phyloP scores from a whole-genome alignment of 805 yeast species.

The Brettanomyces bruxellensis region DNA sequence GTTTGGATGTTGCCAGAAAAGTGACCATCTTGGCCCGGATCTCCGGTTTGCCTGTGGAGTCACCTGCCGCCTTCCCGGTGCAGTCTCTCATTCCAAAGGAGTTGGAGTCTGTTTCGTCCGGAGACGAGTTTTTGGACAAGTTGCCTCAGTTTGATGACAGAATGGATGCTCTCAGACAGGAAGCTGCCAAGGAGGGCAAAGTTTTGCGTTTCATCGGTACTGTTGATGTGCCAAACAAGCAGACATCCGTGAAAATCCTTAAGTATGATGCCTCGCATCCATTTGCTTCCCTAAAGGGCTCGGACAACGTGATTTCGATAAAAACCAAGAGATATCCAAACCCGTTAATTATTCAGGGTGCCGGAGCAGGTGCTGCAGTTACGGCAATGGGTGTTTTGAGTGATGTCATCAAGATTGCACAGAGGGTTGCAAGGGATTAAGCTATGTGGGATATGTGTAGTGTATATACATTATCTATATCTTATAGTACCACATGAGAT shows the following conservation, averaged over 20 bases:
- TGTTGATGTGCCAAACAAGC: slow-evolving; percentile 64
- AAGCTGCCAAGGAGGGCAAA: slow-evolving; percentile 74
- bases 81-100: slow-evolving; percentile 87
- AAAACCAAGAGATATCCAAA: slow-evolving; percentile 85
- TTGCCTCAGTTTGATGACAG: slow-evolving; percentile 80
- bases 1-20: slow-evolving; percentile 97
- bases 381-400: slow-evolving; percentile 82
- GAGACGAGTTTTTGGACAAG: slow-evolving; percentile 68
- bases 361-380: slow-evolving; percentile 77
- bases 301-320: slow-evolving; percentile 91
- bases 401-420: slow-evolving; percentile 86
- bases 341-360: slow-evolving; percentile 95
- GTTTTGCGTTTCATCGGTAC: slow-evolving; percentile 92
- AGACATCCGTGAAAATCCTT: slow-evolving; percentile 79
- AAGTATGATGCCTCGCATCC: slow-evolving; percentile 88
- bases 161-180: slow-evolving; percentile 65
- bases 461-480: no score
- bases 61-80: slow-evolving; percentile 90
- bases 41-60: slow-evolving; percentile 74
- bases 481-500: no score
- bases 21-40: slow-evolving; percentile 93
- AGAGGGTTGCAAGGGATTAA: slow-evolving; percentile 47
- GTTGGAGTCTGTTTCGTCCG: slow-evolving; percentile 64
- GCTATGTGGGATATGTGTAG: no score
- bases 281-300: slow-evolving; percentile 90